These are phyloP conservation scores for Irpex lacteus DNA, from an alignment of 1,284 basidiomycete species.

Conservation along the genomic window DNA sequence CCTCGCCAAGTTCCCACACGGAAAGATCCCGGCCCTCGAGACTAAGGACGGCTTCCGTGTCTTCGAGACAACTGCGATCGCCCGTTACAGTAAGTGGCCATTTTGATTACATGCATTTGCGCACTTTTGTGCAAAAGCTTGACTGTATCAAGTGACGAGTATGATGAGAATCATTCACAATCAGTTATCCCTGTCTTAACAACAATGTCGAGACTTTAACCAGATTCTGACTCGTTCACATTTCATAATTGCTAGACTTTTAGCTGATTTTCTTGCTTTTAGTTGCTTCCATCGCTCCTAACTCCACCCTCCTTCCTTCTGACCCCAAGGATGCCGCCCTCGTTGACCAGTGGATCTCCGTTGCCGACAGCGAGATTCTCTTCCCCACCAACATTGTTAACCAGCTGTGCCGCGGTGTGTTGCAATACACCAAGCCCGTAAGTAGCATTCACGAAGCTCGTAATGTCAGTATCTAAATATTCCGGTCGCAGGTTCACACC, in stretches of 20 bases:
- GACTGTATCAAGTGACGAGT: constrained; percentile 6
- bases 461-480: not conserved
- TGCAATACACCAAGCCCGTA: constrained; percentile 69
- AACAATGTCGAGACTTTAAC: constrained; percentile 31
- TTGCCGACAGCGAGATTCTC: constrained; percentile 58
- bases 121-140: not conserved
- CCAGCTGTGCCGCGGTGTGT: constrained; percentile 38
- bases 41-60: constrained; percentile 77
- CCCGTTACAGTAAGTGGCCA: constrained; percentile 81
- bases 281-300: constrained; percentile 76
- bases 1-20: constrained; percentile 77
- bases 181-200: constrained; percentile 70
- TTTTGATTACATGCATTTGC: no score
- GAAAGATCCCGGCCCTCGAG: constrained; percentile 86
- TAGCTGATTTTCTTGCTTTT: constrained; percentile 18
- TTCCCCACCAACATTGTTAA: constrained; percentile 24
- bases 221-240: constrained; percentile 34
- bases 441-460: constrained; percentile 22
- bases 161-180: constrained; percentile 36
- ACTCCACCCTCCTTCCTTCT: constrained; percentile 61
- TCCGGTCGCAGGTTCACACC: constrained; percentile 50
- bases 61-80: constrained; percentile 80
- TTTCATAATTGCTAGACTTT: not conserved
- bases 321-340: constrained; percentile 55
- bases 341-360: constrained; percentile 68